These are phyloP conservation scores for Aspergillus puulaauensis DNA, from an alignment of 2,329 filamentous ascomycete genomes.

Conservation along the genomic window DNA sequence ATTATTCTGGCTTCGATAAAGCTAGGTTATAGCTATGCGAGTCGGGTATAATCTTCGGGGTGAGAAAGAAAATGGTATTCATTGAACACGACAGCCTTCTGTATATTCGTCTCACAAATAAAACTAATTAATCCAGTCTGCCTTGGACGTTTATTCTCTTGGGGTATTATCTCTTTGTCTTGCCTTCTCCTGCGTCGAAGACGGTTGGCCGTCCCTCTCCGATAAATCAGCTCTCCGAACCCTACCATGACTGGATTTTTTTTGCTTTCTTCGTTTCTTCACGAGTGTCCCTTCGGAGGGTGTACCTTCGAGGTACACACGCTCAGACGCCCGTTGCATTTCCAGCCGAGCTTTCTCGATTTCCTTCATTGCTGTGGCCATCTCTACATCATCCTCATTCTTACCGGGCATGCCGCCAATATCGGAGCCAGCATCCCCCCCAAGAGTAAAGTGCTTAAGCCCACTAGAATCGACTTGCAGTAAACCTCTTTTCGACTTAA, in stretches of 20 bases:
- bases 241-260: conserved; percentile 18
- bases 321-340: conserved; percentile 62
- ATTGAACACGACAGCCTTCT: background rate
- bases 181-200: background rate
- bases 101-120: background rate
- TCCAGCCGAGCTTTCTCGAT: conserved; percentile 83
- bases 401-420: conserved; percentile 57
- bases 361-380: conserved; percentile 83
- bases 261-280: conserved; percentile 59
- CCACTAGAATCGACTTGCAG: conserved; percentile 86
- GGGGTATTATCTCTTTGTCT: background rate
- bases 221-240: conserved; percentile 1
- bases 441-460: conserved; percentile 70
- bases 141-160: background rate
- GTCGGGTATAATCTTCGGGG: too few relatives aligned
- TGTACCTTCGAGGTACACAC: conserved; percentile 50
- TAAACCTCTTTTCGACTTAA: conserved; percentile 61
- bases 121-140: background rate
- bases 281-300: conserved; percentile 48
- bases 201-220: background rate
- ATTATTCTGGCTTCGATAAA: too few relatives aligned
- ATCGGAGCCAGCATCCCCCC: conserved; percentile 22
- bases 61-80: background rate
- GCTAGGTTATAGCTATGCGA: background rate
- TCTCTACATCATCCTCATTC: conserved; percentile 79